A percentile compares a stretch with the other conserved stretches of the same genome.
These are phyloP conservation scores for Brassica juncea DNA, from an alignment of 345 rosid genomes.

Conservation along the genomic window DNA sequence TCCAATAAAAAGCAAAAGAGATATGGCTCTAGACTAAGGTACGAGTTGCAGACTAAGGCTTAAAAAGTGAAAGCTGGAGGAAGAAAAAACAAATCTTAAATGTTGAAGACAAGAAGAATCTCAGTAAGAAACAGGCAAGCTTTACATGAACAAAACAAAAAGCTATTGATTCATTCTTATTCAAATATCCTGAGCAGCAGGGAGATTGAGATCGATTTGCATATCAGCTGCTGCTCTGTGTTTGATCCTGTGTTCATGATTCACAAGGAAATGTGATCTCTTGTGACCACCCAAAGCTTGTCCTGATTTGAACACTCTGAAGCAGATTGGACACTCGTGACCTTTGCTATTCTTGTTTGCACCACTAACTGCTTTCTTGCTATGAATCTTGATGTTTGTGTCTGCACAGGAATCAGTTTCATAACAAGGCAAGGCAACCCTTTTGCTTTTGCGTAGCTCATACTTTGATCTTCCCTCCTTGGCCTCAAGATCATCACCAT, in stretches of 20 bases:
- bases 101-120: constrained; percentile 16
- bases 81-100: neutral
- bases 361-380: constrained; percentile 35
- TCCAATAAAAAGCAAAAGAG: neutral
- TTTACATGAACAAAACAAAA: constrained; percentile 10
- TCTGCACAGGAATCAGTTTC: constrained; percentile 46
- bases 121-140: constrained; percentile 8
- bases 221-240: constrained; percentile 45
- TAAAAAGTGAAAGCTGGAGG: constrained; percentile 17
- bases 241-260: constrained; percentile 47
- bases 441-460: constrained; percentile 46
- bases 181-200: constrained; percentile 52
- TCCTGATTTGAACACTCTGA: constrained; percentile 75
- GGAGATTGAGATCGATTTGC: constrained; percentile 73
- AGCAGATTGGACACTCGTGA: constrained; percentile 87
- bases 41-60: constrained; percentile 1
- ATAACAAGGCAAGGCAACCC: constrained; percentile 32
- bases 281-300: constrained; percentile 96
- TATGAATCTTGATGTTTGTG: constrained; percentile 30
- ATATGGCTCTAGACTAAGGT: neutral
- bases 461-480: constrained; percentile 31
- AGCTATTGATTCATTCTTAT: constrained; percentile 36
- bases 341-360: constrained; percentile 53
- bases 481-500: neutral
- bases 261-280: constrained; percentile 79